Evolutionary conservation across 2,329 filamentous ascomycete species (phyloP), one percentile per base, ranked within the genome.

Genomic region (Mycosphaerelloides madeirae): DNA sequence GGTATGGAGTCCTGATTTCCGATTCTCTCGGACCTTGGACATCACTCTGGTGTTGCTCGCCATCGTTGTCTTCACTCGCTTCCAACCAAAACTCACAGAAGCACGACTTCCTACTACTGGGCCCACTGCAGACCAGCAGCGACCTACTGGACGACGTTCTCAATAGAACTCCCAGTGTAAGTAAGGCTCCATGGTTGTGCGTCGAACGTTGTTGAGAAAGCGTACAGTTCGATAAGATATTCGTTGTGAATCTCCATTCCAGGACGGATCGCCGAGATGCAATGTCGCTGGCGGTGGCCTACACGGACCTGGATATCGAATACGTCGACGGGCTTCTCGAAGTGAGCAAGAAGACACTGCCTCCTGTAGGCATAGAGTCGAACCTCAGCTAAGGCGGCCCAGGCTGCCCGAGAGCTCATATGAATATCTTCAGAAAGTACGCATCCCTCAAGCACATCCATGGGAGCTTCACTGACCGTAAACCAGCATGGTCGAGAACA

Each of bases 211-310:
- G 22, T 9, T 25, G 22, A 25, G 29, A 52, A 33, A 20, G 3
- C 6, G 9, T 25, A 18, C 41, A 61, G 75, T 79, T 79, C 49
- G 64, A 74, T 28, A 67, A 74, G 41, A 72, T 79, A 13, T 69
- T 78, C 49, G 73, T 75, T 18, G 68, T 80, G 35, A 76, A 73
- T 36, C 66, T 79, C 5, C 72, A 74, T 1, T 65, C 66, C 15
- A 63, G 76, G 3, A 72, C 68, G 16, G 77, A 80, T 50, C 69
- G 75, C 8, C 68, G 73, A 33, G 74, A 79, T 61, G 65, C 70
- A 2, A 69, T 79, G 55, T 63, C 67, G 1, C 61, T 77, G 6
- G 70, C 72, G 2, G 72, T 73, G 1, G 67, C 69, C 1, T 64
- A 75, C 6, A 74, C 65, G 19, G 66, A 67, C 11, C 54, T 79